Evolutionary conservation across 1,139 yeast genomes (phyloP).

Genomic region (Debaryomyces subglobosus): DNA sequence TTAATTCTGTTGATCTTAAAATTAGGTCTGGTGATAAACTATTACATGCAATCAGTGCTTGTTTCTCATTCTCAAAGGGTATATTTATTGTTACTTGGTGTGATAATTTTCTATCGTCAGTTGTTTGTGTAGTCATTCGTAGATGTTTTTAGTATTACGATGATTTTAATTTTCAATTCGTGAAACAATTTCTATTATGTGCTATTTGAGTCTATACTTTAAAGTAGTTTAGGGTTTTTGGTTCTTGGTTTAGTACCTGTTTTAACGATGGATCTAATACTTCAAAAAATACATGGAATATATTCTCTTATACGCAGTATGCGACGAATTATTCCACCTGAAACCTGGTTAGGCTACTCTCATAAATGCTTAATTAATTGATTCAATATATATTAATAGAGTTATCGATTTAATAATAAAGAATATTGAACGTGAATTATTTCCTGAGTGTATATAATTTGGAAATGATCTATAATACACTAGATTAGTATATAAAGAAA

Average conservation of each 20-base stretch:
- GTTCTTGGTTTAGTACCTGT: background rate
- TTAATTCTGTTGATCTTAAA: constrained; percentile 61
- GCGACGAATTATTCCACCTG: too few species aligned
- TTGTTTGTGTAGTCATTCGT: constrained; percentile 1
- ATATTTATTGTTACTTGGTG: constrained; percentile 24
- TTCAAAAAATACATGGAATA: background rate
- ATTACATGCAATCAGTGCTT: constrained; percentile 63
- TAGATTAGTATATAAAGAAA: constrained; percentile 1
- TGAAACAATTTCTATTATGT: background rate
- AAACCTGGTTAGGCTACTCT: too few species aligned
- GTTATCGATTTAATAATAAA: background rate
- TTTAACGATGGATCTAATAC: background rate
- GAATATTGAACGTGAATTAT: background rate
- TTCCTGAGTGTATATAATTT: background rate
- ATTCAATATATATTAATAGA: too few species aligned
- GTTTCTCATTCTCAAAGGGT: constrained; percentile 63
- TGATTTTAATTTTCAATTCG: background rate
- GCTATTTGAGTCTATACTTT: background rate
- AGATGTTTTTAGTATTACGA: background rate
- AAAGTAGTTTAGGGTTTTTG: background rate
- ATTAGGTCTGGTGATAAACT: constrained; percentile 80
- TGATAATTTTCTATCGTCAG: background rate
- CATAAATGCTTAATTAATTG: too few species aligned
- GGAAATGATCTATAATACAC: background rate
- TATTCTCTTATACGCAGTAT: background rate